Conservation (phyloP, 2,329 filamentous ascomycete genomes). For the Fusarium papillatum region DNA sequence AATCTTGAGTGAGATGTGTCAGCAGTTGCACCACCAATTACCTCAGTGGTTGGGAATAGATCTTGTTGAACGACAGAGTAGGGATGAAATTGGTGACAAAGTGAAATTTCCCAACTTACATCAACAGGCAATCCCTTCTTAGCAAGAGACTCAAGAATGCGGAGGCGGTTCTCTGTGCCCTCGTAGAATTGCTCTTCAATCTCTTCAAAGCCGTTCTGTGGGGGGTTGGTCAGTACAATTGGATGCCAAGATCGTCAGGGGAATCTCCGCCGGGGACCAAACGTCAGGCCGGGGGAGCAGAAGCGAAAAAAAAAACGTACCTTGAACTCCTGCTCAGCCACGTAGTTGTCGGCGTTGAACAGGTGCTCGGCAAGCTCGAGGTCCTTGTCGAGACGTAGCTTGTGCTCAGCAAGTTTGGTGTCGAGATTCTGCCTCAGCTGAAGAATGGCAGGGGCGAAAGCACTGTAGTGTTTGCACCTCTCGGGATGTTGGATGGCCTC, state of each 20-base stretch:
- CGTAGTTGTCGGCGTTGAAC: constrained; percentile 49
- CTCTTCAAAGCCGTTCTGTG: constrained; percentile 55
- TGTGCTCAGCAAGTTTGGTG: constrained; percentile 47
- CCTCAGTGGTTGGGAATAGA: constrained; percentile 30
- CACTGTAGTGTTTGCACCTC: constrained; percentile 65
- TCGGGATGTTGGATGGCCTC: constrained; percentile 67
- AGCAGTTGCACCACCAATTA: constrained; percentile 28
- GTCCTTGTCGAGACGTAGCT: constrained; percentile 51
- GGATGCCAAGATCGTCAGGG: constrained; percentile 31
- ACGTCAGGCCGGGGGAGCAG: constrained; percentile 32
- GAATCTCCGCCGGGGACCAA: constrained; percentile 36
- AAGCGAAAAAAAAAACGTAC: constrained; percentile 49
- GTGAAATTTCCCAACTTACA: constrained; percentile 54
- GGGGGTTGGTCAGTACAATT: constrained; percentile 29
- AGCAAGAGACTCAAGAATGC: constrained; percentile 59
- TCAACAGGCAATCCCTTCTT: constrained; percentile 61
- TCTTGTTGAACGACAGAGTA: constrained; percentile 25
- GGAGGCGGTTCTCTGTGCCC: constrained; percentile 59
- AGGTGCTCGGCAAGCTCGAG: constrained; percentile 55
- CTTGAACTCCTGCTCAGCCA: constrained; percentile 51
- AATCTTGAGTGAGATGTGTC: constrained; percentile 47
- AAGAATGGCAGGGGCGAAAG: constrained; percentile 64
- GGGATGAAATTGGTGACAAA: constrained; percentile 16
- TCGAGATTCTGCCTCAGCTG: constrained; percentile 58
- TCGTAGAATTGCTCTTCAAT: constrained; percentile 58